Evolutionary conservation across 1,284 basidiomycete genomes (phyloP).

Genomic region (Fomitopsis palustris): DNA sequence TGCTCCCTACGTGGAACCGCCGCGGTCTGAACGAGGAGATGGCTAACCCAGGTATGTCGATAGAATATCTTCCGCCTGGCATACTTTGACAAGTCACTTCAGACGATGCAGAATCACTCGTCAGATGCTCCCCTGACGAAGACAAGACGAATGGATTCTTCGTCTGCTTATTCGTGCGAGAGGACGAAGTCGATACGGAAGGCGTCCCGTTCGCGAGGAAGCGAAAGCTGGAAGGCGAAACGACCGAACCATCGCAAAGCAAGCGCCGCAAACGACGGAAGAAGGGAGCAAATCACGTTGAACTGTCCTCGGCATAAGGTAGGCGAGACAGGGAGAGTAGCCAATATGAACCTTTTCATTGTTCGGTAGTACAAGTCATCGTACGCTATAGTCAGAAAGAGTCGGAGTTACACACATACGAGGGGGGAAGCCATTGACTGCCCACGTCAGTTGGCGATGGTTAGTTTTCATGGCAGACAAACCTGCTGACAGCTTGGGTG

Average conservation of each 20-base stretch:
- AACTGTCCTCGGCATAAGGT: neutral
- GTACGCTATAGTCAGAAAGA: slow-evolving; percentile 1
- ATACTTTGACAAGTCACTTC: slow-evolving; percentile 29
- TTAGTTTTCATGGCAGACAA: slow-evolving; percentile 14
- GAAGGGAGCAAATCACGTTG: slow-evolving; percentile 3
- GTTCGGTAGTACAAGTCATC: neutral
- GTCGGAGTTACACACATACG: neutral
- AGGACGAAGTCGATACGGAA: slow-evolving; percentile 10
- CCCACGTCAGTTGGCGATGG: slow-evolving; percentile 5
- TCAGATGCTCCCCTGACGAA: slow-evolving; percentile 84
- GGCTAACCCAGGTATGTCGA: slow-evolving; percentile 38
- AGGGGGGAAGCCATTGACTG: neutral
- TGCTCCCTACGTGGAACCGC: slow-evolving; percentile 78
- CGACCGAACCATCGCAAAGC: slow-evolving; percentile 1
- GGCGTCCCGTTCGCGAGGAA: neutral
- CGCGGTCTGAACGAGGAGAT: slow-evolving; percentile 71
- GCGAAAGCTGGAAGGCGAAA: neutral
- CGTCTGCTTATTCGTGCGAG: slow-evolving; percentile 76
- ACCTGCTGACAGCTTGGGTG: slow-evolving; percentile 1
- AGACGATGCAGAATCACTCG: slow-evolving; percentile 56
- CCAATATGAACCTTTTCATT: neutral
- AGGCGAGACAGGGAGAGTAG: neutral
- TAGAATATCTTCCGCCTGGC: neutral
- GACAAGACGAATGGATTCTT: slow-evolving; percentile 95
- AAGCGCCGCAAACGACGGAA: neutral